Evolutionary conservation across 2,329 filamentous ascomycete species (phyloP), one percentile per base, ranked within the genome.

Genomic region (Aureobasidium subglaciale): DNA sequence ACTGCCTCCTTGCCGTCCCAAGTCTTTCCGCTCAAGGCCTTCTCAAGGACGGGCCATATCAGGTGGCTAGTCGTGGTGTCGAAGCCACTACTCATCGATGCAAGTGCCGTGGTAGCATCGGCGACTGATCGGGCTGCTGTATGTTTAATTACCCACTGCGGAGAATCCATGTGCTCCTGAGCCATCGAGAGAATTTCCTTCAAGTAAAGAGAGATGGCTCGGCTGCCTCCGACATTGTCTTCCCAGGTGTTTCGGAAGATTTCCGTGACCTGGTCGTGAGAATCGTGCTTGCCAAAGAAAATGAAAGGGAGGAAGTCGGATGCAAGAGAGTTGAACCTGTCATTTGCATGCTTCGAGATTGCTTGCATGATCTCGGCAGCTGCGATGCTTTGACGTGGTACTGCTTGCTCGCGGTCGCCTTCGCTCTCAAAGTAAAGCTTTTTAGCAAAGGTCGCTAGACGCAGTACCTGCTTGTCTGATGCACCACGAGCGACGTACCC

Each of bases 1-100:
- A 99, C 81, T 62, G 83, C 84, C 71, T 96, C 90, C 68, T 99
- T 99, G 20, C 90, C 90, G 0, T 87, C 80, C 78, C 96, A 99
- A 0, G 91, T 96, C 77, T 96, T 97, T 11, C 95, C 83, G 2
- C 83, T 81, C 37, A 97, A 73, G 1, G 88, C 84, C 65, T 87
- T 89, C 60, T 96, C 89, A 45, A 96, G 77, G 1, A 86, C 81
- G 0, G 88, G 88, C 92, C 92, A 99, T 20, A 96, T 75, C 15
- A 74, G 73, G 61, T 78, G 75, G 16, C 88, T 76, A 37, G 84
- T 82, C 2, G 76, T 65, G 16, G 79, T 75, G 29, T 60, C 58
- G 53, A 89, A 82, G 40, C 82, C 78, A 0, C 80, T 81, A 5
- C 78, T 70, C 52, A 67, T 67, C 60, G 61, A 60, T 22, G 67